These are phyloP conservation scores for Metschnikowia picachoensis DNA, from an alignment of 805 yeast species.

Conservation along the genomic window DNA sequence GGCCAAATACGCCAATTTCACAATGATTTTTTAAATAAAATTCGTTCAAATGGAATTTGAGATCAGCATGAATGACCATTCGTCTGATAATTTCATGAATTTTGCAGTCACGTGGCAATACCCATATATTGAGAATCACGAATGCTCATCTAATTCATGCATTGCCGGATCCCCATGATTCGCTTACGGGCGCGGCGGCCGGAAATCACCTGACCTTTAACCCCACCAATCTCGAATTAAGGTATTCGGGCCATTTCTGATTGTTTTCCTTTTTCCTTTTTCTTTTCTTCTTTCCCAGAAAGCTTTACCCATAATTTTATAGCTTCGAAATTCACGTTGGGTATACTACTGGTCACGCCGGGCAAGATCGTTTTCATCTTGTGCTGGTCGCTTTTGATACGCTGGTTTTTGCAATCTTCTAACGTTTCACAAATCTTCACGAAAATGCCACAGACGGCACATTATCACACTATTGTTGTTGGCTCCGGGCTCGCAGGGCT, in stretches of 20 bases:
- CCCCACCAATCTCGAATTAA: neutral
- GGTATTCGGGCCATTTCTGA: neutral
- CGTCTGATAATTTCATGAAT: too few species aligned
- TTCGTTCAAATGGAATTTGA: too few species aligned
- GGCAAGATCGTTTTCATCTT: slow-evolving; percentile 5
- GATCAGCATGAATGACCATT: too few species aligned
- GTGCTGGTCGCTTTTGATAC: slow-evolving; percentile 4
- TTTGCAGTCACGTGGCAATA: too few species aligned
- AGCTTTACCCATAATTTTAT: neutral
- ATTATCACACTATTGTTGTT: slow-evolving; percentile 32
- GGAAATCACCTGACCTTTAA: slow-evolving; percentile 3
- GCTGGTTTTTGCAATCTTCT: slow-evolving; percentile 2
- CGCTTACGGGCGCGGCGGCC: slow-evolving; percentile 1
- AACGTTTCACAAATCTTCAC: neutral
- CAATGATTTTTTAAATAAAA: too few species aligned
- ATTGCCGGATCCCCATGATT: neutral
- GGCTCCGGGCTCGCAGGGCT: slow-evolving; percentile 60
- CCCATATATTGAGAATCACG: too few species aligned
- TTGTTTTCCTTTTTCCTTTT: neutral
- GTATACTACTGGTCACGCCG: neutral
- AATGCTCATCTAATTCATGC: too few species aligned
- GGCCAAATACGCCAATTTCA: too few species aligned
- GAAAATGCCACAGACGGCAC: neutral
- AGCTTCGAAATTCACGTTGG: neutral
- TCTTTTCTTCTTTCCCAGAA: neutral